A percentile compares a stretch with the other conserved stretches of the same genome.
phyloP scores from a whole-genome alignment of 176 grass and related monocot species.

The Eleusine indica region DNA sequence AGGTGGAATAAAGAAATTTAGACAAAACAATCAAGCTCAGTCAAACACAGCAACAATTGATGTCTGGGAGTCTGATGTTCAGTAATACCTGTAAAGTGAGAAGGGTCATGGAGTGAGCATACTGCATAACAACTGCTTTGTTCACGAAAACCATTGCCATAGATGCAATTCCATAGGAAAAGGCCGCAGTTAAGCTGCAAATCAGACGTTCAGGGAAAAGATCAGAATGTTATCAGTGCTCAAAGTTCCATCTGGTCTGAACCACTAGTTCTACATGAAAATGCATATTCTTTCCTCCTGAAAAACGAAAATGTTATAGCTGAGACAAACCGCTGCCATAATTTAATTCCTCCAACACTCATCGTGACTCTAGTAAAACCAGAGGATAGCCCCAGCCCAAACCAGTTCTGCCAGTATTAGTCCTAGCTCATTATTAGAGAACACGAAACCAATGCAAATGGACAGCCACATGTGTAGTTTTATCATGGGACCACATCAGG shows the following conservation, averaged over 20 bases:
- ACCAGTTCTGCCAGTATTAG: neutral
- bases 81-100: conserved; percentile 83
- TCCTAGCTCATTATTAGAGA: neutral
- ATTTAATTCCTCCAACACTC: too few relatives aligned
- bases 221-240: neutral
- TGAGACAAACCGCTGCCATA: too few relatives aligned
- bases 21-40: conserved; percentile 7
- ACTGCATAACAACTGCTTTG: conserved; percentile 95
- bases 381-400: too few relatives aligned
- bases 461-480: neutral
- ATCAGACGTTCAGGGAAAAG: conserved; percentile 11
- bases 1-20: conserved; percentile 11
- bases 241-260: too few relatives aligned
- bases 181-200: conserved; percentile 78
- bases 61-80: neutral
- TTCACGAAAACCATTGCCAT: conserved; percentile 99
- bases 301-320: too few relatives aligned
- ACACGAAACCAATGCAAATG: neutral
- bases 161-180: conserved; percentile 90
- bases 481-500: neutral
- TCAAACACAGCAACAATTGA: neutral
- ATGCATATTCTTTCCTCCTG: too few relatives aligned
- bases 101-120: conserved; percentile 92
- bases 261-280: too few relatives aligned
- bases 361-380: too few relatives aligned